Base-by-base conservation (phyloP, 179 eudicot species). In the Pouteria campechiana region DNA sequence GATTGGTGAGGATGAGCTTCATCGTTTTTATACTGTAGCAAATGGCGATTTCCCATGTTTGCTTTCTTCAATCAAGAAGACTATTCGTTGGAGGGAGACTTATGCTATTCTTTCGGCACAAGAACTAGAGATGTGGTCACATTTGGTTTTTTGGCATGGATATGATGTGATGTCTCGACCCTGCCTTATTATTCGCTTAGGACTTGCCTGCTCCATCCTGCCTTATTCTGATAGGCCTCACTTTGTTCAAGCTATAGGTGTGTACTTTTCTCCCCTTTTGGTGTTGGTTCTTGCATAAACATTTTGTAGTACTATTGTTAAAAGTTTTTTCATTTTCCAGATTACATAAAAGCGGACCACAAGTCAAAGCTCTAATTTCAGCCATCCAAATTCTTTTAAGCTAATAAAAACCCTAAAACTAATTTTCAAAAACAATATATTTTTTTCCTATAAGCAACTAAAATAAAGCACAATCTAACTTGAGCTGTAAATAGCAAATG, bases 91-190 rank as follows among this genome's bases (percentile, higher is more conserved):
- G 96, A 82, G 94, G 68, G 78, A 88, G 64, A 81, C 70, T 4
- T 80, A 70, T 31, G 34, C 59, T 61, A 63, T 86, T 50, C 84
- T 81, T 35, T 69, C 90, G 1, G 75, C 42, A 57, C 58, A 76
- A 52, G 90, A 89, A 59, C 93, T 81, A 41, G 79, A 71, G 58
- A 32, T 51, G 63, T 86, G 96, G 96, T 86, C 96, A 33, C 64
- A 77, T 50, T 52, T 79, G 60, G 86, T 87, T 32, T 87, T 79
- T 48, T 90, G 98, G 96, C 98, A 87, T 64, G 96, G 88, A 34
- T 61, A 44, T 58, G 96, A 82, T 63, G 58, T 60, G 50, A 61
- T 65, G 22, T 50, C 69, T 48, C 68, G 74, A 57, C 98, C 90
- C 32, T 79, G 87, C 66, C 84, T 90, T 55, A 48, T 86, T 47